phyloP scores from a whole-genome alignment of 345 rosid species.

The Arabidopsis arenosa region DNA sequence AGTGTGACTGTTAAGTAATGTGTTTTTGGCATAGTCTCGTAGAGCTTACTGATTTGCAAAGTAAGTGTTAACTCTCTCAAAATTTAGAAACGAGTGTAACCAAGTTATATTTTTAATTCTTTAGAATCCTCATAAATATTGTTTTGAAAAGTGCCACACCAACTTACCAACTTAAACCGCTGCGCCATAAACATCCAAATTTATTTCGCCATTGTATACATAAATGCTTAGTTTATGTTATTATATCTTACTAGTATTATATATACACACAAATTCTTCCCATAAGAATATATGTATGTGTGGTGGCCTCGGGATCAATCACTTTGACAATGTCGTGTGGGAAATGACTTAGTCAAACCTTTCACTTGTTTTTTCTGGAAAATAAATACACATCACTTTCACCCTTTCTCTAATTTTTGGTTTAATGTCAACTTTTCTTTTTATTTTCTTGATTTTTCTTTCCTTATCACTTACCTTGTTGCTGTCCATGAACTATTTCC shows the following conservation, averaged over 20 bases:
- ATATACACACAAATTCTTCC: neutral
- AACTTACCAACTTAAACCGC: slow-evolving; percentile 19
- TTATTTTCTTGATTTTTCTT: neutral
- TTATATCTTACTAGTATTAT: neutral
- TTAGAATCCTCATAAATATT: slow-evolving; percentile 21
- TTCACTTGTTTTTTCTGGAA: slow-evolving; percentile 38
- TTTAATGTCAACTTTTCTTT: slow-evolving; percentile 45
- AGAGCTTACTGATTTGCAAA: slow-evolving; percentile 13
- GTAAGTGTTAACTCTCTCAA: neutral
- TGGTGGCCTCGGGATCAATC: slow-evolving; percentile 47
- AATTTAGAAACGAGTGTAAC: slow-evolving; percentile 23
- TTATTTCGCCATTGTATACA: neutral
- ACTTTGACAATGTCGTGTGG: slow-evolving; percentile 41
- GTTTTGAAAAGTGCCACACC: slow-evolving; percentile 31
- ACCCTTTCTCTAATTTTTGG: slow-evolving; percentile 36
- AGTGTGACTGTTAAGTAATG: neutral
- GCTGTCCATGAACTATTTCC: slow-evolving; percentile 32
- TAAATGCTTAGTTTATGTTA: neutral
- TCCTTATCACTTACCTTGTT: slow-evolving; percentile 13
- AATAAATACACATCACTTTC: slow-evolving; percentile 40
- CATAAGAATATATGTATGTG: slow-evolving; percentile 20
- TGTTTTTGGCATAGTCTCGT: neutral
- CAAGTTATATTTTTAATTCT: slow-evolving; percentile 9
- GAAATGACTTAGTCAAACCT: slow-evolving; percentile 44
- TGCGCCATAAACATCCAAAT: slow-evolving; percentile 24